These are phyloP conservation scores for Sechiopsis laciniata DNA, from an alignment of 306 rosid genomes.

Conservation along the genomic window DNA sequence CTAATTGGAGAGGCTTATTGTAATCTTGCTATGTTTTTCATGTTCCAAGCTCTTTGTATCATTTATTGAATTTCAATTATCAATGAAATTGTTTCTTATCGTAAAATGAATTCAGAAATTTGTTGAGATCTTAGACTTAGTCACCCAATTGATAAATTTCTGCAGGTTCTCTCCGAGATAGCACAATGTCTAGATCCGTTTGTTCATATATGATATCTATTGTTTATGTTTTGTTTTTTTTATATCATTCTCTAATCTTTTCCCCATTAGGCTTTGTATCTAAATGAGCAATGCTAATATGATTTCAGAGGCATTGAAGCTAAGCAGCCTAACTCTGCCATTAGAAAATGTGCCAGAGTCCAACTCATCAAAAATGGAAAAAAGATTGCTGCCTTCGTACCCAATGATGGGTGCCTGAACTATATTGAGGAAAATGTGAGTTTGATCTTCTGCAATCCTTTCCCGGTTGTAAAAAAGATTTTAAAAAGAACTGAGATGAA, in stretches of 20 bases:
- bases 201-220: background rate
- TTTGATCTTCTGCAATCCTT: background rate
- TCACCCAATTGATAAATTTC: background rate
- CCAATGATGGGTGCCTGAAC: slow-evolving; percentile 77
- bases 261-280: background rate
- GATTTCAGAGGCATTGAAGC: slow-evolving; percentile 67
- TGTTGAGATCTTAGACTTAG: background rate
- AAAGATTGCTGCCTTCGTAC: slow-evolving; percentile 83
- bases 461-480: background rate
- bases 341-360: slow-evolving; percentile 81
- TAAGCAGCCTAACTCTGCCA: slow-evolving; percentile 86
- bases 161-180: background rate
- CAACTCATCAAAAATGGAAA: slow-evolving; percentile 76
- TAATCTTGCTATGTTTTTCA: no score
- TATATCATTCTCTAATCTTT: background rate
- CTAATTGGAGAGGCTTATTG: no score
- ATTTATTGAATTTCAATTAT: no score
- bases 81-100: no score
- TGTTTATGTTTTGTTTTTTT: background rate
- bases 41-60: no score
- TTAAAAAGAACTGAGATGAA: background rate
- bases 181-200: background rate
- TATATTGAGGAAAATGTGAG: slow-evolving; percentile 70
- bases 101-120: background rate
- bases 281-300: background rate